phyloP scores from a whole-genome alignment of 2,329 filamentous ascomycete genomes.

The Periconia sp. region DNA sequence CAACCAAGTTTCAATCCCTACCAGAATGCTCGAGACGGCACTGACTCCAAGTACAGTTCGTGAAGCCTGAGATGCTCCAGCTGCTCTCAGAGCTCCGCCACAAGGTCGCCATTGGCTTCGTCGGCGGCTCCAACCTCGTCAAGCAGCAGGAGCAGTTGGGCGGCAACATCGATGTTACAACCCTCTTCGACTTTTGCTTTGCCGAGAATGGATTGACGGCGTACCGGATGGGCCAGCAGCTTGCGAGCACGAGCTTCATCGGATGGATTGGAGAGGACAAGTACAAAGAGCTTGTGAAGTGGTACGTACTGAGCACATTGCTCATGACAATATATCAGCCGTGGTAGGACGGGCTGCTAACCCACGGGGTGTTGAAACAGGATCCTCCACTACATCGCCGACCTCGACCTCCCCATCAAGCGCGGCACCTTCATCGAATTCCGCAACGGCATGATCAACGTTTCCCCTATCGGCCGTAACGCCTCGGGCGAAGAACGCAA shows the following conservation, averaged over 20 bases:
- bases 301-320: constrained; percentile 24
- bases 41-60: constrained; percentile 56
- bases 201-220: constrained; percentile 95
- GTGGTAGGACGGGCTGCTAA: no score
- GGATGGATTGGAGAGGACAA: constrained; percentile 83
- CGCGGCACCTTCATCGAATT: constrained; percentile 86
- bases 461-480: constrained; percentile 84
- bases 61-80: constrained; percentile 80
- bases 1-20: background rate
- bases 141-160: constrained; percentile 98
- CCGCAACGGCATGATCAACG: constrained; percentile 90
- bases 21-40: constrained; percentile 3
- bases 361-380: no score
- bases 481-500: constrained; percentile 79
- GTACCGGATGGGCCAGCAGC: constrained; percentile 77
- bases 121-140: constrained; percentile 87
- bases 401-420: constrained; percentile 84
- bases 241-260: constrained; percentile 87
- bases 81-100: constrained; percentile 81
- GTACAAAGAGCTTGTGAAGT: constrained; percentile 80
- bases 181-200: constrained; percentile 97
- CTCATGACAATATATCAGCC: background rate
- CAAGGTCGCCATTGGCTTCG: constrained; percentile 87
- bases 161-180: constrained; percentile 70
- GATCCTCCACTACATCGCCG: constrained; percentile 80